Conservation (phyloP, 352 stramenopile genomes). For the Phytophthora vignae region DNA sequence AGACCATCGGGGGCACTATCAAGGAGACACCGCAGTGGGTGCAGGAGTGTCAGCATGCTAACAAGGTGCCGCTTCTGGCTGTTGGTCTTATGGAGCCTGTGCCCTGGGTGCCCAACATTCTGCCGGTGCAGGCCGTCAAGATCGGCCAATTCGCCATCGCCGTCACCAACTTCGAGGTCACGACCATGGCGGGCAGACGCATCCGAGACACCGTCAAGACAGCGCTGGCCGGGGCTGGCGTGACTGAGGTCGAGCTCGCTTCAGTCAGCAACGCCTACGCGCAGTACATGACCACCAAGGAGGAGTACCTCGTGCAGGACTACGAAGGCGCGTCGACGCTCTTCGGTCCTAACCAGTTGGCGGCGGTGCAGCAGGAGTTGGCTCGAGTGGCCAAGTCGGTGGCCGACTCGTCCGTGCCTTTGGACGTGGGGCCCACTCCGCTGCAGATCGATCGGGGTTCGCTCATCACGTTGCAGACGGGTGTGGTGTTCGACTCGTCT, state of each 20-base stretch:
- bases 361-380: constrained; percentile 60
- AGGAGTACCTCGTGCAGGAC: constrained; percentile 69
- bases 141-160: constrained; percentile 56
- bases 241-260: constrained; percentile 52
- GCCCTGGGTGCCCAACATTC: constrained; percentile 51
- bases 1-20: constrained; percentile 6
- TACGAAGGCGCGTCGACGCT: constrained; percentile 78
- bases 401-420: too few species aligned
- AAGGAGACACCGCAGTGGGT: constrained; percentile 44
- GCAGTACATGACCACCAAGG: constrained; percentile 62
- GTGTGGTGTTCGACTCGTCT: constrained; percentile 45
- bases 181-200: constrained; percentile 64
- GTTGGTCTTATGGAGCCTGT: constrained; percentile 46
- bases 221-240: constrained; percentile 29
- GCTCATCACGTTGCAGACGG: constrained; percentile 45
- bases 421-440: constrained; percentile 41
- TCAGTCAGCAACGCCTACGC: constrained; percentile 64
- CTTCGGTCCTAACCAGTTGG: constrained; percentile 72
- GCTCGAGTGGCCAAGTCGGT: constrained; percentile 25
- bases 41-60: constrained; percentile 42
- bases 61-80: constrained; percentile 54
- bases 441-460: constrained; percentile 46
- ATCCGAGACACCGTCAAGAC: constrained; percentile 45
- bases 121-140: constrained; percentile 65
- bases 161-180: constrained; percentile 65